Evolutionary conservation across 768 basidiomycete species (phyloP), one percentile per base, ranked within the genome.

Genomic region (Trametes cinnabarina): DNA sequence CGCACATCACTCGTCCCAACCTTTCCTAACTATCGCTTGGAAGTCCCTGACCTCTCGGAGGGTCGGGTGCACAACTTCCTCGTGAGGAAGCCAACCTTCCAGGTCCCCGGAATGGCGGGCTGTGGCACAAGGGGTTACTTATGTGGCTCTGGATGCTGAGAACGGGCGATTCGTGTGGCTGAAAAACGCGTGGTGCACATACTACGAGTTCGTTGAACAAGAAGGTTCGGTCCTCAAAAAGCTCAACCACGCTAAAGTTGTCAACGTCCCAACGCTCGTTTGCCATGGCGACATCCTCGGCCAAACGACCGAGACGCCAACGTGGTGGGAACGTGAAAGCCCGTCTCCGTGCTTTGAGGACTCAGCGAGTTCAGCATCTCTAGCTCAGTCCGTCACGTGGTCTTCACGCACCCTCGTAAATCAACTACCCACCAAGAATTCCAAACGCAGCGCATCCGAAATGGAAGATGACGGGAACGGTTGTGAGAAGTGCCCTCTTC

Each of bases 121-220:
- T 52, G 58, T n/a, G 51, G 39, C 0, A 54, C 46, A 3, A 46
- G 40, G 1, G 44, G 56, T 8, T 60, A 60, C 35, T n/a, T n/a
- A n/a, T n/a, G 48, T 61, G 7, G 63, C 63, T 0, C n/a, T 50
- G 28, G 63, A 63, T 25, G 14, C 47, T 37, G 35, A 39, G 25
- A 40, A 7, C 14, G 14, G 20, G 12, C 40, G 34, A 8, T 51
- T 60, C 25, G 60, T 52, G 4, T 52, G 44, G 34, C 42, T 61
- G 25, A 58, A 58, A 37, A 51, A 58, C 19, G 40, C 46, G 1
- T 58, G 57, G 57, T 19, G 42, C 14, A 22, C 34, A 3, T n/a
- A 47, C 37, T 32, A 20, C 20, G 23, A n/a, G 7, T 22, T 20
- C 19, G 41, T 46, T 15, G 37, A 39, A 17, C 43, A 17, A 12